Percentiles rank a stretch among this genome's conserved stretches.
Evolutionary conservation across 257 asterid species (phyloP).

Genomic region (Euphrasia confusa): DNA sequence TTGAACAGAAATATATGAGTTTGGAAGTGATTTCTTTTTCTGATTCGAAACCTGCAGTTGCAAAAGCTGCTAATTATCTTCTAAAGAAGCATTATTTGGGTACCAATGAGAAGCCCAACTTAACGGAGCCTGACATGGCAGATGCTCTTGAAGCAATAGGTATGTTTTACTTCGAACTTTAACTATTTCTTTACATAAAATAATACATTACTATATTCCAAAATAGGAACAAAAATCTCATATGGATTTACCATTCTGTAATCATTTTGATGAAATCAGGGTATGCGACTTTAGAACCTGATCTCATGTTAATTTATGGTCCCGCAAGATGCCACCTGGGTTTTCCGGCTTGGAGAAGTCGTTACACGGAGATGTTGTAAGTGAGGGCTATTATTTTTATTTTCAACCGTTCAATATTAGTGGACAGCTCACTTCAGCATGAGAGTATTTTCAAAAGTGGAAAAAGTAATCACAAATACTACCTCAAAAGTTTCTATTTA

Average conservation of each 20-base stretch:
- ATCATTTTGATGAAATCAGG: conserved; percentile 42
- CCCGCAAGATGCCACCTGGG: conserved; percentile 85
- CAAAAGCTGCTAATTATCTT: conserved; percentile 61
- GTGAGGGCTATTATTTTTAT: conserved; percentile 24
- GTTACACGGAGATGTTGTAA: conserved; percentile 83
- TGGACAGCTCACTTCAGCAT: no score
- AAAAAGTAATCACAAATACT: neutral
- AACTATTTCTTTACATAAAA: neutral
- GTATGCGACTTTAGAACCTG: conserved; percentile 59
- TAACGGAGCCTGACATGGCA: conserved; percentile 59
- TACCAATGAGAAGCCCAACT: conserved; percentile 31
- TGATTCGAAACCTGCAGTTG: conserved; percentile 70
- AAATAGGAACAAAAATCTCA: conserved; percentile 10
- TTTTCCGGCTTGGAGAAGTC: conserved; percentile 83
- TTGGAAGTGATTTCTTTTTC: conserved; percentile 68
- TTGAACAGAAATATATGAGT: conserved; percentile 40
- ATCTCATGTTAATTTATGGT: conserved; percentile 79
- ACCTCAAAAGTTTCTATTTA: neutral
- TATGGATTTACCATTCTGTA: neutral
- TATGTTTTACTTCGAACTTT: conserved; percentile 19
- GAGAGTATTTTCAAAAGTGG: neutral
- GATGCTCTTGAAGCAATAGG: conserved; percentile 57
- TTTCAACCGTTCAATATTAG: neutral
- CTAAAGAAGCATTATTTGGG: conserved; percentile 44
- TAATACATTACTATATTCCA: neutral